Evolutionary conservation across 305 asterid genomes (phyloP).

Genomic region (Rubia tinctorum): DNA sequence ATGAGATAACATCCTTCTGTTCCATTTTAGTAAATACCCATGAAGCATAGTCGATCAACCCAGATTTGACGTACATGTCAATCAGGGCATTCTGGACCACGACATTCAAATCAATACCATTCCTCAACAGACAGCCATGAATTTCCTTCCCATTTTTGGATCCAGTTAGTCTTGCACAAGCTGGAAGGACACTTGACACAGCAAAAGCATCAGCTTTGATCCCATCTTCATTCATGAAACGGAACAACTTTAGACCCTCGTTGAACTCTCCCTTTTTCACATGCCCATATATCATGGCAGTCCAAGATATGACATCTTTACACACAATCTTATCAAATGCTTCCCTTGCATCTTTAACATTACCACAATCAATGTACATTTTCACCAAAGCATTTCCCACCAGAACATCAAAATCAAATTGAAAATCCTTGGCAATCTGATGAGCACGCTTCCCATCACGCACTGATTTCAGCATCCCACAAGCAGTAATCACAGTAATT

Average conservation of each 20-base stretch:
- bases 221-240: constrained; percentile 21
- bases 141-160: constrained; percentile 31
- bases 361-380: constrained; percentile 33
- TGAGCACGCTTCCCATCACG: constrained; percentile 26
- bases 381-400: constrained; percentile 29
- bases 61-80: constrained; percentile 35
- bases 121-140: constrained; percentile 26
- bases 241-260: constrained; percentile 31
- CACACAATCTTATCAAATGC: constrained; percentile 25
- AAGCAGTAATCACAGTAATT: constrained; percentile 29
- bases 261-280: constrained; percentile 31
- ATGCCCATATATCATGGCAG: constrained; percentile 25
- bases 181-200: constrained; percentile 27
- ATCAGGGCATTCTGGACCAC: constrained; percentile 24
- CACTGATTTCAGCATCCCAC: constrained; percentile 25
- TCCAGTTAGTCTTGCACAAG: constrained; percentile 32
- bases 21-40: constrained; percentile 22
- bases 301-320: constrained; percentile 35
- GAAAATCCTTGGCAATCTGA: constrained; percentile 20
- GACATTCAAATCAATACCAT: constrained; percentile 16
- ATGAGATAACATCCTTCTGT: constrained; percentile 24
- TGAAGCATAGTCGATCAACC: constrained; percentile 30
- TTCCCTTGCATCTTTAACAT: constrained; percentile 23
- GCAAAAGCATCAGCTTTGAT: constrained; percentile 29
- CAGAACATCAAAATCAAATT: constrained; percentile 22